These are phyloP conservation scores for Auricularia heimuer DNA, from an alignment of 768 basidiomycete genomes.

Conservation along the genomic window DNA sequence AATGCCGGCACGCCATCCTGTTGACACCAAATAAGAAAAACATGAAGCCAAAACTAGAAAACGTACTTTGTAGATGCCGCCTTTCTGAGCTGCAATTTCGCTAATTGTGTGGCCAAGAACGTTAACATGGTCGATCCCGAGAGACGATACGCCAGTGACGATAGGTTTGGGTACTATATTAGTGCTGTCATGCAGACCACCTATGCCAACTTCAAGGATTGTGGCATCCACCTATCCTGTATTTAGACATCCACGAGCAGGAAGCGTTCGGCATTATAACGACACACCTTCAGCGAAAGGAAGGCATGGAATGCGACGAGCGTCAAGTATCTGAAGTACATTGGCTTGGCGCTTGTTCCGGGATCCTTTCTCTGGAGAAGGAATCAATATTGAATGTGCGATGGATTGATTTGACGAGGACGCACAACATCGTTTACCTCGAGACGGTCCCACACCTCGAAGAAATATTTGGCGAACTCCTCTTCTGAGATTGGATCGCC, in stretches of 20 bases:
- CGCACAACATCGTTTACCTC: constrained; percentile 51
- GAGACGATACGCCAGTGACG: constrained; percentile 80
- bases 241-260: constrained; percentile 1
- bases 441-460: constrained; percentile 88
- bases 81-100: constrained; percentile 93
- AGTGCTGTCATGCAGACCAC: constrained; percentile 89
- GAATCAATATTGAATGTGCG: constrained; percentile 7
- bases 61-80: constrained; percentile 85
- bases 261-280: background rate
- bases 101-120: constrained; percentile 80
- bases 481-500: constrained; percentile 83
- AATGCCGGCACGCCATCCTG: constrained; percentile 78
- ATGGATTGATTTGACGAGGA: constrained; percentile 3
- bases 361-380: constrained; percentile 34
- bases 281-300: constrained; percentile 48
- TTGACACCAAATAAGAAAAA: background rate
- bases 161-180: constrained; percentile 88
- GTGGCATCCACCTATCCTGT: constrained; percentile 62
- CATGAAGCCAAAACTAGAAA: background rate
- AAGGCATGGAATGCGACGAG: constrained; percentile 89
- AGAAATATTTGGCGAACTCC: constrained; percentile 84
- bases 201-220: constrained; percentile 92
- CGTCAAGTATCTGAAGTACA: constrained; percentile 91
- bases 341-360: constrained; percentile 62
- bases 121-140: constrained; percentile 86